Percentiles rank a stretch among this genome's conserved stretches.
phyloP scores from a whole-genome alignment of 2,329 filamentous ascomycete species.

The Penicillium italicum region DNA sequence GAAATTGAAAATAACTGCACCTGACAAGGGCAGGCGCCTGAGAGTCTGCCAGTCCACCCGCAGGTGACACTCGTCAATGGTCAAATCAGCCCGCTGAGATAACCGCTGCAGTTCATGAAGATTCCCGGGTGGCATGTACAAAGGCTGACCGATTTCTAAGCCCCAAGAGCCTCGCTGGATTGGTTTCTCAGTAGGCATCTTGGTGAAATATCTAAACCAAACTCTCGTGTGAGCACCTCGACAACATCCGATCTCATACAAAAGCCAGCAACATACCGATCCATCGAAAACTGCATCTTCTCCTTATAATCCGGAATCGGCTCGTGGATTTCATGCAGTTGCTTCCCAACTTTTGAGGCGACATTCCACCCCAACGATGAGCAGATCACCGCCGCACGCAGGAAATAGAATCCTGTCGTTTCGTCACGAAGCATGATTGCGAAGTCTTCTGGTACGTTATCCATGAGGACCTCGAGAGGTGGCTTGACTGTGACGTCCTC shows the following conservation, averaged over 20 bases:
- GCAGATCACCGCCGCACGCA: slow-evolving; percentile 74
- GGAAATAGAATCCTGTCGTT: slow-evolving; percentile 66
- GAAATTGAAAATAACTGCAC: slow-evolving; percentile 79
- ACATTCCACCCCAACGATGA: slow-evolving; percentile 79
- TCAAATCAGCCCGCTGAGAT: slow-evolving; percentile 56
- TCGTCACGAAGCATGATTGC: slow-evolving; percentile 70
- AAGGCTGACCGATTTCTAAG: slow-evolving; percentile 68
- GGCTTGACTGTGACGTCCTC: slow-evolving; percentile 60
- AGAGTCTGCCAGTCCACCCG: slow-evolving; percentile 88
- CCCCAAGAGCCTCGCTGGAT: slow-evolving; percentile 86
- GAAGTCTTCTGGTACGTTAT: slow-evolving; percentile 83
- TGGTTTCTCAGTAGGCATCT: slow-evolving; percentile 67
- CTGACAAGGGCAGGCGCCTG: slow-evolving; percentile 71
- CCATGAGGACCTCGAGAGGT: slow-evolving; percentile 67
- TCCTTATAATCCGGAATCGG: slow-evolving; percentile 78
- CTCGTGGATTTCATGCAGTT: slow-evolving; percentile 67
- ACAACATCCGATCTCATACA: no score
- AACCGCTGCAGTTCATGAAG: slow-evolving; percentile 60
- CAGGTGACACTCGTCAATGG: slow-evolving; percentile 59
- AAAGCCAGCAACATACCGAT: slow-evolving; percentile 54
- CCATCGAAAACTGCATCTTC: slow-evolving; percentile 86
- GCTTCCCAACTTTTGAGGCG: slow-evolving; percentile 66
- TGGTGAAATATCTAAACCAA: slow-evolving; percentile 67
- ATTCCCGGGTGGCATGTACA: slow-evolving; percentile 70
- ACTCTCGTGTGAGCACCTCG: not conserved